Evolutionary conservation across 768 basidiomycete species (phyloP).

Genomic region (Tremella fuciformis): DNA sequence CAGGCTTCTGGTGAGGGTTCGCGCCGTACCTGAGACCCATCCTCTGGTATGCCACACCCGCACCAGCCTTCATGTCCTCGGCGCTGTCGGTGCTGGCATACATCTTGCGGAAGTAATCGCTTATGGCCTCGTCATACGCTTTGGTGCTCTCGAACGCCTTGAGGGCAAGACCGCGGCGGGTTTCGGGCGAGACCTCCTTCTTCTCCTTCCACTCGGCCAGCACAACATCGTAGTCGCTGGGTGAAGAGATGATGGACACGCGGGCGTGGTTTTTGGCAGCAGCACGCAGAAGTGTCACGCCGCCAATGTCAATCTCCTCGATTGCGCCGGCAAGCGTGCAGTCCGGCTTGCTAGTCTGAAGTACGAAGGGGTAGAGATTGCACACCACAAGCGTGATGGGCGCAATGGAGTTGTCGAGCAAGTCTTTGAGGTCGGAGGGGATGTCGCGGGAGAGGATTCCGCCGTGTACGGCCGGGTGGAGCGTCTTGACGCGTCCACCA

Average conservation of each 20-base stretch:
- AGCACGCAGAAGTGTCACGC: constrained; percentile 93
- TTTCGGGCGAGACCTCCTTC: constrained; percentile 66
- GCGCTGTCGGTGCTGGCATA: constrained; percentile 74
- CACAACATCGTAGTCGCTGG: constrained; percentile 76
- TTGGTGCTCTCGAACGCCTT: constrained; percentile 98
- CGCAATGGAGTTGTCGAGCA: constrained; percentile 75
- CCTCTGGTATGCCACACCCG: constrained; percentile 66
- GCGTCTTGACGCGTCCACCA: constrained; percentile 94
- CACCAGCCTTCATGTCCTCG: constrained; percentile 62
- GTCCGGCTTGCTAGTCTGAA: constrained; percentile 72
- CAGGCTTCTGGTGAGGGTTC: constrained; percentile 98
- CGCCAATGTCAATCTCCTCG: constrained; percentile 98
- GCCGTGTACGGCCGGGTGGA: constrained; percentile 96
- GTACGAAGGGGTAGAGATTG: constrained; percentile 96
- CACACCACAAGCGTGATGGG: constrained; percentile 97
- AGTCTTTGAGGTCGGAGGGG: constrained; percentile 82
- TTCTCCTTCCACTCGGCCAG: constrained; percentile 71
- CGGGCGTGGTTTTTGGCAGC: constrained; percentile 98
- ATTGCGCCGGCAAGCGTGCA: constrained; percentile 90
- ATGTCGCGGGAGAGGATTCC: constrained; percentile 93
- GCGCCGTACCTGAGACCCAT: constrained; percentile 88
- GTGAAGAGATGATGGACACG: constrained; percentile 64
- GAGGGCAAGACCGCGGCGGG: constrained; percentile 78
- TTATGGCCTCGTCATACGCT: constrained; percentile 89
- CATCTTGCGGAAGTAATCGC: constrained; percentile 92